Percentiles rank a stretch among this genome's conserved stretches.
These are phyloP conservation scores for Sequoiadendron giganteum DNA, from an alignment of 75 land plant genomes.

Conservation along the genomic window DNA sequence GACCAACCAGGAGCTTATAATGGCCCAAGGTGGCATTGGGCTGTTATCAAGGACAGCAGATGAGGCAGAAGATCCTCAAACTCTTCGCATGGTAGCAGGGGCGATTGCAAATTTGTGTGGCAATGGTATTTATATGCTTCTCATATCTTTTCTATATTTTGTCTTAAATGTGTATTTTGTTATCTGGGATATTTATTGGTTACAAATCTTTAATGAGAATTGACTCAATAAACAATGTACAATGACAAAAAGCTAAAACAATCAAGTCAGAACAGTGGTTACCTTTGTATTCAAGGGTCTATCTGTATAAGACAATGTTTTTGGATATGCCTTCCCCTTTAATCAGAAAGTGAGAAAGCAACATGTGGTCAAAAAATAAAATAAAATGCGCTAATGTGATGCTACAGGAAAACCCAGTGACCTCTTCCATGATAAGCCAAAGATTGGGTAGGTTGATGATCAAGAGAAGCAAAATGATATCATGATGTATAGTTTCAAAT, in stretches of 20 bases:
- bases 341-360: not conserved
- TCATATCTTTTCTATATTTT: not conserved
- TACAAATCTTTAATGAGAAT: not conserved
- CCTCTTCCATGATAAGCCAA: not conserved
- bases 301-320: no score
- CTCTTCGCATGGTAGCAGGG: constrained; percentile 92
- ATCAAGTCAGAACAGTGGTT: not conserved
- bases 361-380: not conserved
- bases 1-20: constrained; percentile 84
- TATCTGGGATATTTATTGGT: not conserved
- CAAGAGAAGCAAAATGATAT: not conserved
- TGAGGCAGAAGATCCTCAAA: constrained; percentile 89
- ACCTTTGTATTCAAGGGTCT: not conserved
- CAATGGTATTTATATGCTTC: constrained; percentile 56
- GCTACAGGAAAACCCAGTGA: not conserved
- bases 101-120: constrained; percentile 92
- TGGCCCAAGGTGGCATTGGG: constrained; percentile 75
- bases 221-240: not conserved
- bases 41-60: constrained; percentile 70
- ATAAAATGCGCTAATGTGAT: not conserved
- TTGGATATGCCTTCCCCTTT: not conserved
- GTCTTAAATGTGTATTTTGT: not conserved
- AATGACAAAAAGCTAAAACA: not conserved
- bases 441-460: not conserved
- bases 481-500: not conserved